Evolutionary conservation across 1,284 basidiomycete species (phyloP).

Genomic region (Ustilago cynodontis): DNA sequence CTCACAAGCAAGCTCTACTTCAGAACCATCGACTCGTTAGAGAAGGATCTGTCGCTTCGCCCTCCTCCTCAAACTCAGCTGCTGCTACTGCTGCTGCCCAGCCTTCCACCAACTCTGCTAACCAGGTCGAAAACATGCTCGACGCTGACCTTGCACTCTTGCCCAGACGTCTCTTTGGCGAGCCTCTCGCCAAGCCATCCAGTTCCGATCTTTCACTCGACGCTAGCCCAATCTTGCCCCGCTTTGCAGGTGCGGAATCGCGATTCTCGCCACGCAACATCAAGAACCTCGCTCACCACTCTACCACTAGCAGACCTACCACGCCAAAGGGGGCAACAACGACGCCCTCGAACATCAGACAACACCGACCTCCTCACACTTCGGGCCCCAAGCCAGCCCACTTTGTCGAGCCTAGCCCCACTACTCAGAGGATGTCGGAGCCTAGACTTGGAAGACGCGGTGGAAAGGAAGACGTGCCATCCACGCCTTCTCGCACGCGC

Average conservation of each 20-base stretch:
- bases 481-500: constrained; percentile 27
- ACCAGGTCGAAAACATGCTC: constrained; percentile 19
- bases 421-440: constrained; percentile 37
- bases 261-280: constrained; percentile 44
- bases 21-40: constrained; percentile 43
- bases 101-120: background rate
- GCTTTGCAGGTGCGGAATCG: constrained; percentile 5
- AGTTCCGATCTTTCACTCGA: constrained; percentile 25
- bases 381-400: constrained; percentile 38
- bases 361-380: constrained; percentile 42
- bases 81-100: no score
- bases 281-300: constrained; percentile 34
- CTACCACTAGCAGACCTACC: constrained; percentile 10
- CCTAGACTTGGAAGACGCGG: constrained; percentile 11
- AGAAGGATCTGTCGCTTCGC: constrained; percentile 34
- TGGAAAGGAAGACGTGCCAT: background rate
- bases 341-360: constrained; percentile 32
- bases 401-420: constrained; percentile 39
- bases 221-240: constrained; percentile 22
- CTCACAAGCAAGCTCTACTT: constrained; percentile 45
- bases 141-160: constrained; percentile 19
- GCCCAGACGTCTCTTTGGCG: constrained; percentile 33
- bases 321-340: constrained; percentile 38
- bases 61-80: constrained; percentile 17
- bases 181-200: background rate